Conservation (phyloP, 768 basidiomycete genomes). For the Amanita molliuscula region DNA sequence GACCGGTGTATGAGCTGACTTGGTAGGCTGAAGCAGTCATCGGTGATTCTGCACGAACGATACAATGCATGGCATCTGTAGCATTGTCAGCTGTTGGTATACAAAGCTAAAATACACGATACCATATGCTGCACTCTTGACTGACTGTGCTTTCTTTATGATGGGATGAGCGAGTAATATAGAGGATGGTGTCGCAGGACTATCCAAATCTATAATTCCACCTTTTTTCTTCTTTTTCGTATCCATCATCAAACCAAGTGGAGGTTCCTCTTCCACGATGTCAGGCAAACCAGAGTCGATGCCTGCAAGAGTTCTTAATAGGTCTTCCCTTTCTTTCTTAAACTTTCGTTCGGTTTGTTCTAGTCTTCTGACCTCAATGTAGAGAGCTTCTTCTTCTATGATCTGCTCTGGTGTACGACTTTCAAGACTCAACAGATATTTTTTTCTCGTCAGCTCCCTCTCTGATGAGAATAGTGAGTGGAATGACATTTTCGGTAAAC, state of each 20-base stretch:
- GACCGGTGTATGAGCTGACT: constrained; percentile 69
- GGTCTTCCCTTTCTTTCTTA: constrained; percentile 80
- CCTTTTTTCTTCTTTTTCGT: constrained; percentile 55
- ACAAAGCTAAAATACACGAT: constrained; percentile 7
- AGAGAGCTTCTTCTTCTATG: constrained; percentile 91
- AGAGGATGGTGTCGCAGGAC: constrained; percentile 36
- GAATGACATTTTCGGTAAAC: not conserved
- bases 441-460: constrained; percentile 80
- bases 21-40: constrained; percentile 48
- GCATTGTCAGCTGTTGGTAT: not conserved
- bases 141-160: constrained; percentile 32
- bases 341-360: constrained; percentile 88
- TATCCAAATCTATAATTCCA: constrained; percentile 30
- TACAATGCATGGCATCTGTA: constrained; percentile 62
- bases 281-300: constrained; percentile 82
- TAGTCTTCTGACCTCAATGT: constrained; percentile 87
- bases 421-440: constrained; percentile 81
- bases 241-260: constrained; percentile 35
- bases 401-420: constrained; percentile 83
- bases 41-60: constrained; percentile 54
- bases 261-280: constrained; percentile 57
- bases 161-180: constrained; percentile 21
- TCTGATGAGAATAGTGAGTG: constrained; percentile 31
- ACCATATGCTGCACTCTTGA: constrained; percentile 56
- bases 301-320: constrained; percentile 75